phyloP scores from a whole-genome alignment of 345 rosid species.

The Trapa bicornis region DNA sequence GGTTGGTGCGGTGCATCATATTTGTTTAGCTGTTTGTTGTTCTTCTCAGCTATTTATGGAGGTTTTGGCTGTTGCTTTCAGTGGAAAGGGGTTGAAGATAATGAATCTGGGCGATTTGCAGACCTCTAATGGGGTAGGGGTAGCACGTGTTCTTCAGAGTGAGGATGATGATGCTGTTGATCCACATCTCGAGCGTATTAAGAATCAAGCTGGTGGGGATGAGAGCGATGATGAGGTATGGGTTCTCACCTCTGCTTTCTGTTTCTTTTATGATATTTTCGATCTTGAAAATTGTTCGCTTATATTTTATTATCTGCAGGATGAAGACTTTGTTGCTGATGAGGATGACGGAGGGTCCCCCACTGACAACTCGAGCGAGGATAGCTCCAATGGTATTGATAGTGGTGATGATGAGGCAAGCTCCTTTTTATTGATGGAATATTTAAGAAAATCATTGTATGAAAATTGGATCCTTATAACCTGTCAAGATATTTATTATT shows the following conservation, averaged over 20 bases:
- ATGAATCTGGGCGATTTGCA: conserved; percentile 72
- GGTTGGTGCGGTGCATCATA: conserved; percentile 27
- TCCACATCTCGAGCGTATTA: conserved; percentile 87
- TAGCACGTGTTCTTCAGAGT: conserved; percentile 57
- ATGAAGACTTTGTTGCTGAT: conserved; percentile 75
- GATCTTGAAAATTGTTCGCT: not conserved
- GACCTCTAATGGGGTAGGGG: conserved; percentile 61
- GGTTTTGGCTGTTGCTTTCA: conserved; percentile 19
- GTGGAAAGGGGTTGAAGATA: conserved; percentile 78
- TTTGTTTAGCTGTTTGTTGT: not conserved
- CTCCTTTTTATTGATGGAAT: conserved; percentile 3
- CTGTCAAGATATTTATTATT: conserved; percentile 1
- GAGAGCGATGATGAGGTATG: conserved; percentile 91
- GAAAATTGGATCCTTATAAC: not conserved
- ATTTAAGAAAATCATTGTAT: not conserved
- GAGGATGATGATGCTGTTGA: conserved; percentile 89
- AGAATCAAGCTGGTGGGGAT: conserved; percentile 67
- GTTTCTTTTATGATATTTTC: not conserved
- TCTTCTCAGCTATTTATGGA: not conserved
- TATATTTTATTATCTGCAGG: conserved; percentile 29
- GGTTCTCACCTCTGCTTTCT: not conserved
- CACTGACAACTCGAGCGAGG: conserved; percentile 92
- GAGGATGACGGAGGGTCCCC: conserved; percentile 92
- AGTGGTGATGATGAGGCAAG: conserved; percentile 74
- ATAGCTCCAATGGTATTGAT: conserved; percentile 51